Conservation (phyloP, 805 yeast genomes). For the Candida fluviatilis region DNA sequence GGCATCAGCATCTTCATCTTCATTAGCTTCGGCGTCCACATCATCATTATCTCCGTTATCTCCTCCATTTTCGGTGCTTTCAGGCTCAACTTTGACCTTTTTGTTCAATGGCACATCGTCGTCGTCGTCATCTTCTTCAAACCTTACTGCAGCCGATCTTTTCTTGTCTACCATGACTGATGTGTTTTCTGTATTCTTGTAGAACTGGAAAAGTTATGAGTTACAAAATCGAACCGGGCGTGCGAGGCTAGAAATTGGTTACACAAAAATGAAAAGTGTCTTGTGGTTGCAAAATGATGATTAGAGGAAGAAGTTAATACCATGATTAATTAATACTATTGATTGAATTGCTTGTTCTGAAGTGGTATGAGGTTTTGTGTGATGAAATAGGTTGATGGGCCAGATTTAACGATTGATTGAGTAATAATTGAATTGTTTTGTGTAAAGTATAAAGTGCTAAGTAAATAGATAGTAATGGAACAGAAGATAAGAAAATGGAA, state of each 20-base stretch:
- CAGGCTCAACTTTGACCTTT: conserved; percentile 17
- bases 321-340: too few species aligned
- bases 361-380: too few species aligned
- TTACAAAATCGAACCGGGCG: not conserved
- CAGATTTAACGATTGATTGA: too few species aligned
- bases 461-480: too few species aligned
- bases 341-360: too few species aligned
- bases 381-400: too few species aligned
- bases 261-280: too few species aligned
- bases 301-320: too few species aligned
- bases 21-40: conserved; percentile 14
- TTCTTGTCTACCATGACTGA: conserved; percentile 30
- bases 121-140: conserved; percentile 25
- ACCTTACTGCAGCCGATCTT: conserved; percentile 19
- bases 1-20: conserved; percentile 10
- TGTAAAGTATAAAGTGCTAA: too few species aligned
- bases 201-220: not conserved
- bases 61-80: conserved; percentile 22
- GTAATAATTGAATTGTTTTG: too few species aligned
- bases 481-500: too few species aligned
- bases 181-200: not conserved
- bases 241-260: not conserved
- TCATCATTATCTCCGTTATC: conserved; percentile 20
- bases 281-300: too few species aligned
- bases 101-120: conserved; percentile 22